Conservation (phyloP, 148 eudicot species). For the Amaranthus palmeri region DNA sequence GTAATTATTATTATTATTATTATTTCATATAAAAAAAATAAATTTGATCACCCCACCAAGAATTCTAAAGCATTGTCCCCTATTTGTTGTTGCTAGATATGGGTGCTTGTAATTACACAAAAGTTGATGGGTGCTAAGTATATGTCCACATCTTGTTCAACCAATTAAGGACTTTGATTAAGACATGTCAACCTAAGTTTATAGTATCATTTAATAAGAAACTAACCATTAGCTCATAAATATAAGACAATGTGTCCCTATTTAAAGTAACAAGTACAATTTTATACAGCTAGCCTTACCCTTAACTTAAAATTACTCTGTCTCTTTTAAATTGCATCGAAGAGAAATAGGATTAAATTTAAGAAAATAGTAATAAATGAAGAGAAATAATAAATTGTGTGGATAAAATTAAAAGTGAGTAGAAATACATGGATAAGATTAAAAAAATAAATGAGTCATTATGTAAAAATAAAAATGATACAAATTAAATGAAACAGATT, state of each 20-base stretch:
- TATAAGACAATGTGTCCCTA: conserved; percentile 13
- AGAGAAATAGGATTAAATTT: too few species aligned
- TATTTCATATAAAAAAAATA: background rate
- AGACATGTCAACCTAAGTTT: conserved; percentile 30
- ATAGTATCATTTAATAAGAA: conserved; percentile 18
- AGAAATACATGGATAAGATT: too few species aligned
- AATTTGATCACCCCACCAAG: background rate
- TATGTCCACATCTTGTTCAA: conserved; percentile 21
- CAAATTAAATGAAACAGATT: too few species aligned
- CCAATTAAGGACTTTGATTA: conserved; percentile 18
- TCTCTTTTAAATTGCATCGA: too few species aligned
- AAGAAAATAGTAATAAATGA: too few species aligned
- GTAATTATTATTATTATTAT: too few species aligned
- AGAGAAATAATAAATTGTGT: too few species aligned
- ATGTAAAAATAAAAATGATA: too few species aligned
- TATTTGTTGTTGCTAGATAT: too few species aligned
- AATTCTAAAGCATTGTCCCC: background rate
- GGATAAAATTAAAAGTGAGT: too few species aligned
- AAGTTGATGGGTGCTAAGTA: conserved; percentile 17
- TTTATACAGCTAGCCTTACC: conserved; percentile 15
- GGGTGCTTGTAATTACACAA: background rate
- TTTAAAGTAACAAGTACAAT: conserved; percentile 12
- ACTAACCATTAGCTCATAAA: conserved; percentile 18
- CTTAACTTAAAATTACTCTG: too few species aligned
- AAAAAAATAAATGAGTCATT: too few species aligned